Percentiles rank a stretch among this genome's conserved stretches.
Evolutionary conservation across 257 asterid species (phyloP).

Genomic region (Osmanthus fragrans): DNA sequence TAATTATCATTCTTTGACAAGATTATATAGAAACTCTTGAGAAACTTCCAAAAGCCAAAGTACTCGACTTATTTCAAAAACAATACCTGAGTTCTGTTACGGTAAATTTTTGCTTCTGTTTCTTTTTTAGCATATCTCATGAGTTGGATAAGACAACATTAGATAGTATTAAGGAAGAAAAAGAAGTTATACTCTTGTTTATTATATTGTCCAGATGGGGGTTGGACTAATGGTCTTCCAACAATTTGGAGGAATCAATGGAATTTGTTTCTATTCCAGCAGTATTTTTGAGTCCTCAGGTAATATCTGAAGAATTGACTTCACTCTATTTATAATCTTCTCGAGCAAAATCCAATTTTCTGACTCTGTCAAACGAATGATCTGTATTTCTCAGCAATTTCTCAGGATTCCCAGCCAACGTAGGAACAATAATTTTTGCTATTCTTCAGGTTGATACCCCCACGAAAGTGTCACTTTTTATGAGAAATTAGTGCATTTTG

Average conservation of each 20-base stretch:
- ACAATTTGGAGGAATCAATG: constrained; percentile 94
- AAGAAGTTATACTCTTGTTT: background rate
- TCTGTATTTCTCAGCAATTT: constrained; percentile 33
- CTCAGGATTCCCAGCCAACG: constrained; percentile 75
- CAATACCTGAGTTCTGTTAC: constrained; percentile 73
- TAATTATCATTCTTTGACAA: constrained; percentile 34
- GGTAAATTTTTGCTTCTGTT: constrained; percentile 31
- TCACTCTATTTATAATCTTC: background rate
- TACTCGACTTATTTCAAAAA: constrained; percentile 72
- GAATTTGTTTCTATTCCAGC: constrained; percentile 82
- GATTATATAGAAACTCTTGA: constrained; percentile 81
- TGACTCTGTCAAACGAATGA: background rate
- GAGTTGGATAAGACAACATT: background rate
- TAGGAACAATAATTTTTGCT: constrained; percentile 81
- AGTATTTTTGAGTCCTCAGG: constrained; percentile 89
- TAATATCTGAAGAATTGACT: constrained; percentile 15
- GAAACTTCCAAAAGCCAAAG: constrained; percentile 72
- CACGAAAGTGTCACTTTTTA: constrained; percentile 10
- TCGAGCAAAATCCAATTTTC: background rate
- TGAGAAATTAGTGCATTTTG: background rate
- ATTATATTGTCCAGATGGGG: constrained; percentile 58
- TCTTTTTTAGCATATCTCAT: background rate
- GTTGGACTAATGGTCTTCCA: constrained; percentile 94
- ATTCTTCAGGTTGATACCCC: constrained; percentile 64
- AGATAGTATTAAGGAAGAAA: background rate